Evolutionary conservation across 2,329 filamentous ascomycete genomes (phyloP).

Genomic region (Neofusicoccum ribis): DNA sequence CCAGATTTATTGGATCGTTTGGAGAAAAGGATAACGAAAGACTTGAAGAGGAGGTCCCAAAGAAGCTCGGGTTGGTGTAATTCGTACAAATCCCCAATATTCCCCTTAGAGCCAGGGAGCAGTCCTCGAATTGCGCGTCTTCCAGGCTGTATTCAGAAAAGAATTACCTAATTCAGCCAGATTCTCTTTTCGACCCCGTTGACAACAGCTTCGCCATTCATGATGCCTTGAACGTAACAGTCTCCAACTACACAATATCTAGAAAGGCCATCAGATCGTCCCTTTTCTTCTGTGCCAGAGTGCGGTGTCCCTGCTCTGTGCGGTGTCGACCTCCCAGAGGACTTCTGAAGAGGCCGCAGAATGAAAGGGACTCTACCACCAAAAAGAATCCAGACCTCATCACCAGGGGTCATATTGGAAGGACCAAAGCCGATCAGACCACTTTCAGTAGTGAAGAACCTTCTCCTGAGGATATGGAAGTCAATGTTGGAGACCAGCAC

Average conservation of each 20-base stretch:
- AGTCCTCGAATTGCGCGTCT: no score
- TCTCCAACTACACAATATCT: neutral
- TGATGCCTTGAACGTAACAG: slow-evolving; percentile 1
- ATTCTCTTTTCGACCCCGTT: neutral
- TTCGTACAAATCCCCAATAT: no score
- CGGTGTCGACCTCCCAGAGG: no score
- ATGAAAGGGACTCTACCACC: neutral
- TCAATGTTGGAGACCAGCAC: neutral
- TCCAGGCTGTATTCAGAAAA: no score
- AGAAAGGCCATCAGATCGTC: no score
- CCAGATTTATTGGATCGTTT: no score
- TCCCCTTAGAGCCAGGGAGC: no score
- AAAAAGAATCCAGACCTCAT: neutral
- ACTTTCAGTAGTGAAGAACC: neutral
- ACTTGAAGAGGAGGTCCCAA: no score
- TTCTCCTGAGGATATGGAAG: neutral
- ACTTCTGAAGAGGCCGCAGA: neutral
- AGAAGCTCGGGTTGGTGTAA: no score
- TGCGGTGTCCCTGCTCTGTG: neutral
- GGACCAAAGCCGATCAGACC: neutral
- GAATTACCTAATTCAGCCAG: neutral
- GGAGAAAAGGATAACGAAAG: no score
- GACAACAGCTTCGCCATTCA: neutral
- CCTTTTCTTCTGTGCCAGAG: neutral
- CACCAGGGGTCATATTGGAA: neutral